Base-by-base conservation (phyloP, 495 filamentous ascomycete species). In the Zalerion maritima region DNA sequence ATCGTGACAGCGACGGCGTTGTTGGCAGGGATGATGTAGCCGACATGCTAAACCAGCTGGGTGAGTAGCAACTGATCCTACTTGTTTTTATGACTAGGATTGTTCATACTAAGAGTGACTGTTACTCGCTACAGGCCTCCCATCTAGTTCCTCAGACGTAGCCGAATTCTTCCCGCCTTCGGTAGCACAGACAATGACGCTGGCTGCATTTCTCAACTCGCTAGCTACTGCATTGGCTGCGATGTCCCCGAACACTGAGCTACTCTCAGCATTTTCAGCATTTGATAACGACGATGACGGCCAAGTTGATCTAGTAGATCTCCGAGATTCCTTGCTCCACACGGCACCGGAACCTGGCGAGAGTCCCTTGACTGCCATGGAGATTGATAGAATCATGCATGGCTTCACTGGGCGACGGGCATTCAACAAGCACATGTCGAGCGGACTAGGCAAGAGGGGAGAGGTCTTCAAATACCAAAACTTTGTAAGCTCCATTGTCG, bases 201-300 rank as follows among this genome's bases (percentile, higher is more conserved):
- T 97, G 22, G 78, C 86, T 1, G 64, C 73, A 2, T 97, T 87
- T 46, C 64, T 97, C 10, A 81, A 77, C 38, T 75, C 71, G 5
- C 61, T 96, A 5, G 75, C 83, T 0, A 57, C 63, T 6, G 62
- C 80, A 1, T 57, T 96, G n/a, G 67, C 69, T 1, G 65, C 71
- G 0, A 57, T 94, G 11, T 83, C 78, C 0, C 71, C 76, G 2
- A 69, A 69, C 8, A 62, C 71, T 13, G 89, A 97, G 37, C 67
- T 97, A 0, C 42, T 78, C 2, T 82, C 80, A 4, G 89, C 91
- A 0, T 82, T 97, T 38, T 78, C 80, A 6, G 91, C 91, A 0
- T 97, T 97, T 40, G 89, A 97, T 43, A 81, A 91, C 37, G 82
- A 91, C 39, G 89, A 97, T 49, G 84, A 79, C 43, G 89, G 91